A percentile compares a stretch with the other conserved stretches of the same genome.
Conservation (phyloP, 805 yeast species). For the Starmerella scarabaei region DNA sequence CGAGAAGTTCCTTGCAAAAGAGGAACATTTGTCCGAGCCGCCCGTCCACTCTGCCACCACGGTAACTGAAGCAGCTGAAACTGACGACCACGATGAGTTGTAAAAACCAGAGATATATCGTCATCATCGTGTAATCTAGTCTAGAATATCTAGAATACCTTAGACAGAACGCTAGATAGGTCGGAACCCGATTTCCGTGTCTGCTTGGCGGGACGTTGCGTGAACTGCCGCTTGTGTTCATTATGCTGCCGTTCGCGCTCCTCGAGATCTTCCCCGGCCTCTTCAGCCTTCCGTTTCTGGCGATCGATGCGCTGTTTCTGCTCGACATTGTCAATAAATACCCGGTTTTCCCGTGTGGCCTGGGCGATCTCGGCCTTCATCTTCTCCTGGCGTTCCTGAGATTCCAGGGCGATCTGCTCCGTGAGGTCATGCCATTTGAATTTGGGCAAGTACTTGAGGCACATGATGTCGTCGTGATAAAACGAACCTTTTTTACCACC, state of each 20-base stretch:
- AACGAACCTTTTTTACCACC: constrained; percentile 89
- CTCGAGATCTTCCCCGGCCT: constrained; percentile 18
- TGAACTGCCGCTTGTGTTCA: constrained; percentile 40
- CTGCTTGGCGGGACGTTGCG: constrained; percentile 46
- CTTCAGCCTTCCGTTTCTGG: constrained; percentile 26
- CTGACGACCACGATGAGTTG: constrained; percentile 14
- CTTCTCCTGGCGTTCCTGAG: constrained; percentile 76
- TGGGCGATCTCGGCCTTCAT: constrained; percentile 79
- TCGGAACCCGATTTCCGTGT: constrained; percentile 7
- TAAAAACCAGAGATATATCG: no score
- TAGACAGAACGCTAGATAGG: constrained; percentile 18
- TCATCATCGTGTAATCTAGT: no score
- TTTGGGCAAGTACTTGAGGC: constrained; percentile 75
- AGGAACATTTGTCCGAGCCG: not conserved
- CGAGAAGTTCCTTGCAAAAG: constrained; percentile 5
- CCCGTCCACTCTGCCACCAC: no score
- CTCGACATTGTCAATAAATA: constrained; percentile 73
- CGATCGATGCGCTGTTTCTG: constrained; percentile 53
- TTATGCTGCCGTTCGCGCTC: constrained; percentile 24
- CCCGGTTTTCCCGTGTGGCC: constrained; percentile 74
- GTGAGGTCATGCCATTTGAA: constrained; percentile 94
- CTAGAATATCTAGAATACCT: constrained; percentile 14
- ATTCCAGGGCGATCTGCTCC: constrained; percentile 81
- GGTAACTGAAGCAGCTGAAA: no score
- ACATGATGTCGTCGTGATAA: constrained; percentile 88